These are phyloP conservation scores for Mucor piriformis DNA, from an alignment of 371 early-diverging fungal species.

Conservation along the genomic window DNA sequence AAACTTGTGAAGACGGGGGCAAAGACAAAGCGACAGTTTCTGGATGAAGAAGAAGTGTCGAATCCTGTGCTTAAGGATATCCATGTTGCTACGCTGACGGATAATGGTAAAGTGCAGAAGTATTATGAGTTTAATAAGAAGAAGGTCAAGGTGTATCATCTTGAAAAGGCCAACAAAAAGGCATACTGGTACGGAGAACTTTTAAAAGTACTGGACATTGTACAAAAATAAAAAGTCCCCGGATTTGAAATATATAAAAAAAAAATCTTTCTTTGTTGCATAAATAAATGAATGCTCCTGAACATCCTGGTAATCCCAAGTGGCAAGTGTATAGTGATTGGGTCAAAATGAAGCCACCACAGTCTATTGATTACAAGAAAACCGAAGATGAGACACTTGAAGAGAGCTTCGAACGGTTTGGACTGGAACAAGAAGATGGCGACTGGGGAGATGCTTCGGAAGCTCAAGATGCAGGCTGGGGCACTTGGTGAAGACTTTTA, in stretches of 20 bases:
- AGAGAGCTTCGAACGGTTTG: slow-evolving; percentile 20
- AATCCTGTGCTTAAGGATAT: too few relatives aligned
- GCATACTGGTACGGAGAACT: too few relatives aligned
- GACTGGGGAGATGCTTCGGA: slow-evolving; percentile 27
- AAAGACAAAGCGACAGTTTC: background rate
- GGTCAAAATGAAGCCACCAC: slow-evolving; percentile 17
- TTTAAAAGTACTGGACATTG: too few relatives aligned
- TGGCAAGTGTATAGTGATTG: slow-evolving; percentile 29
- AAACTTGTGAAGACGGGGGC: background rate
- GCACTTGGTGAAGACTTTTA: too few relatives aligned
- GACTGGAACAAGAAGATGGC: slow-evolving; percentile 11
- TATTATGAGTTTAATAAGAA: too few relatives aligned
- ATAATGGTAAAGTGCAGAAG: too few relatives aligned
- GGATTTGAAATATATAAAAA: too few relatives aligned
- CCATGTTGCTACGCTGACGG: background rate
- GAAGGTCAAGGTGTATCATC: too few relatives aligned
- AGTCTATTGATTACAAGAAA: slow-evolving; percentile 3
- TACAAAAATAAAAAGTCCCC: too few relatives aligned
- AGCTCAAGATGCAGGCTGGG: slow-evolving; percentile 27
- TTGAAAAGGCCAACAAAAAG: too few relatives aligned
- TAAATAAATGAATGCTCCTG: slow-evolving; percentile 11
- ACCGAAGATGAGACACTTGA: slow-evolving; percentile 9
- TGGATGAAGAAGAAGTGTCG: too few relatives aligned
- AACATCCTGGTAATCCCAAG: slow-evolving; percentile 29
- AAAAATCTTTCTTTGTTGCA: too few relatives aligned